Conservation (phyloP, 2,329 filamentous ascomycete species). For the Byssothecium circinans region DNA sequence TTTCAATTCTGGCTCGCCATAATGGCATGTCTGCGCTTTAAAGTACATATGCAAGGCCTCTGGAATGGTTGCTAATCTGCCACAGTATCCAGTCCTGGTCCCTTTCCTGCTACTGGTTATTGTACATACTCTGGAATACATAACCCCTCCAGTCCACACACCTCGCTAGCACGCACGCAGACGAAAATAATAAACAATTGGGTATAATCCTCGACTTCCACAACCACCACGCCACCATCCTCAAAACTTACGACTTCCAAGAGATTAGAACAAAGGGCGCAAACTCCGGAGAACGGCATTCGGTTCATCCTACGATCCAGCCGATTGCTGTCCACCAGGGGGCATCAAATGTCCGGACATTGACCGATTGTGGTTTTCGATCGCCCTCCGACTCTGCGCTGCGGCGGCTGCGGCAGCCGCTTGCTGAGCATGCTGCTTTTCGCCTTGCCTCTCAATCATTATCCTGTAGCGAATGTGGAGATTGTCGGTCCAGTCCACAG, state of each 20-base stretch:
- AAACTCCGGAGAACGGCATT: no score
- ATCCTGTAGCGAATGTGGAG: conserved; percentile 60
- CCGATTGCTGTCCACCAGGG: conserved; percentile 17
- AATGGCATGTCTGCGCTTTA: conserved; percentile 10
- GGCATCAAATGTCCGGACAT: conserved; percentile 40
- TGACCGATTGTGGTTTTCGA: conserved; percentile 42
- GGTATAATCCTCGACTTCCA: conserved; percentile 33
- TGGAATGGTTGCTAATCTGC: conserved; percentile 8
- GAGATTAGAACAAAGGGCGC: no score
- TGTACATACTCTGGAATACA: neutral
- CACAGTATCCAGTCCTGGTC: conserved; percentile 3
- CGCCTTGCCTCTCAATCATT: conserved; percentile 50
- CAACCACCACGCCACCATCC: conserved; percentile 19
- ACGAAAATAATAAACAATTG: conserved; percentile 30
- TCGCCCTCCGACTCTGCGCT: conserved; percentile 29
- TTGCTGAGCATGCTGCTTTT: conserved; percentile 38
- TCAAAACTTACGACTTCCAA: no score
- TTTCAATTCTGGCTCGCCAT: conserved; percentile 3
- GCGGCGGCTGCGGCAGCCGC: conserved; percentile 18
- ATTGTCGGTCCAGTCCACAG: conserved; percentile 69
- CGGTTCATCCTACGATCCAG: conserved; percentile 2
- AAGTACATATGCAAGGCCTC: conserved; percentile 19
- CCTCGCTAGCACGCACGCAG: conserved; percentile 14
- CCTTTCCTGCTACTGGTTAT: neutral
- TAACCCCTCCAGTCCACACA: neutral